Percentiles rank a stretch among this genome's conserved stretches.
phyloP scores from a whole-genome alignment of 148 eudicot genomes.

The Rhododendron henanense region DNA sequence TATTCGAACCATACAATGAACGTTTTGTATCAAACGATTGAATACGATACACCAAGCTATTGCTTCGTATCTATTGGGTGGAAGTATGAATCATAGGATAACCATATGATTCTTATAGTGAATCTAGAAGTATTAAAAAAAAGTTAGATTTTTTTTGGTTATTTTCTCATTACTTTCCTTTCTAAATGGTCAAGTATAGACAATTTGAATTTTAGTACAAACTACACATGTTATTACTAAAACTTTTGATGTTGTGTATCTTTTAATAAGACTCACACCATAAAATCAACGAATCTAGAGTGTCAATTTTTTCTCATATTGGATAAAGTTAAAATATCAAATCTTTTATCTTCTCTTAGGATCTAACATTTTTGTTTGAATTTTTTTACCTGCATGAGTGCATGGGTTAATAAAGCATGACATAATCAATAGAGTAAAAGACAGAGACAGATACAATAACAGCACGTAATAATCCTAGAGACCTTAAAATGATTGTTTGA shows the following conservation, averaged over 20 bases:
- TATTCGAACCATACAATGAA: not conserved
- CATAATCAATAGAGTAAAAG: not conserved
- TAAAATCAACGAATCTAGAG: not conserved
- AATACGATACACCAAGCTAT: not conserved
- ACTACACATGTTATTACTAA: not conserved
- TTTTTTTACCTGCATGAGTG: not conserved
- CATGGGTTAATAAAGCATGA: not conserved
- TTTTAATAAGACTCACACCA: not conserved
- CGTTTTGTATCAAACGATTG: not conserved
- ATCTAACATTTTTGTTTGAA: not conserved
- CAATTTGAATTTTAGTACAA: not conserved
- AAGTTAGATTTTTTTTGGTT: not conserved
- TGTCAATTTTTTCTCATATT: not conserved
- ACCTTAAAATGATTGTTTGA: not conserved
- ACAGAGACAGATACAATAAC: not conserved
- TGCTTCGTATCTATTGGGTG: not conserved
- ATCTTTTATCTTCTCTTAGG: not conserved
- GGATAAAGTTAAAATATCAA: not conserved
- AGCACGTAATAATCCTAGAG: not conserved
- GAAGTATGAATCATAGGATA: not conserved
- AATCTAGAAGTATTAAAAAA: not conserved
- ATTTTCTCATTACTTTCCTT: not conserved
- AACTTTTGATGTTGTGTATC: not conserved
- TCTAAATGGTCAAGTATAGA: not conserved
- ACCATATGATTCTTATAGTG: not conserved